phyloP scores from a whole-genome alignment of 768 basidiomycete genomes.

The Auriscalpium vulgare region DNA sequence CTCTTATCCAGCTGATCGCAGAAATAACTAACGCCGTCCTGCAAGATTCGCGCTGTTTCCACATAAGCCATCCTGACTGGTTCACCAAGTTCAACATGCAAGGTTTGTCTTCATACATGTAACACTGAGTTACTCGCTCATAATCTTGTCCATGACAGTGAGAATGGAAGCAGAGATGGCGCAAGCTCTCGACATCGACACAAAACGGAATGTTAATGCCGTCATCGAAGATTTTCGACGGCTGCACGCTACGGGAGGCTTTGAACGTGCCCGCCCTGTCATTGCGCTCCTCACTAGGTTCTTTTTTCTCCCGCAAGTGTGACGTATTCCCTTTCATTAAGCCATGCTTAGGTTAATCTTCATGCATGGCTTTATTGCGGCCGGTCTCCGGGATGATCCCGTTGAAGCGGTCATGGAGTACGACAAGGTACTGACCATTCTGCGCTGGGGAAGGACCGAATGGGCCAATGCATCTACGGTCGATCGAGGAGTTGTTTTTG shows the following conservation, averaged over 20 bases:
- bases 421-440: background rate
- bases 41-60: background rate
- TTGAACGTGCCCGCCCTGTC: background rate
- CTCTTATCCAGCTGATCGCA: no score
- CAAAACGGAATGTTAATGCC: background rate
- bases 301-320: background rate
- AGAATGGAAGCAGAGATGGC: background rate
- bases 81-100: background rate
- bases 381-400: background rate
- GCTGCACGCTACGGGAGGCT: background rate
- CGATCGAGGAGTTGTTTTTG: background rate
- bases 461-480: background rate
- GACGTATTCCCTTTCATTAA: background rate
- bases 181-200: background rate
- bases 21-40: background rate
- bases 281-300: background rate
- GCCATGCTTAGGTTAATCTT: background rate
- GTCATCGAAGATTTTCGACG: background rate
- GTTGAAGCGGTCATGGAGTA: background rate
- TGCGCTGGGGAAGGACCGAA: background rate
- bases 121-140: no score
- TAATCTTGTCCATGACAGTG: no score
- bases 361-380: background rate
- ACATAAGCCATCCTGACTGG: background rate
- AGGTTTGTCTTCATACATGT: background rate